Base-by-base conservation (phyloP, 495 filamentous ascomycete species). In the Daldinia bambusicola region DNA sequence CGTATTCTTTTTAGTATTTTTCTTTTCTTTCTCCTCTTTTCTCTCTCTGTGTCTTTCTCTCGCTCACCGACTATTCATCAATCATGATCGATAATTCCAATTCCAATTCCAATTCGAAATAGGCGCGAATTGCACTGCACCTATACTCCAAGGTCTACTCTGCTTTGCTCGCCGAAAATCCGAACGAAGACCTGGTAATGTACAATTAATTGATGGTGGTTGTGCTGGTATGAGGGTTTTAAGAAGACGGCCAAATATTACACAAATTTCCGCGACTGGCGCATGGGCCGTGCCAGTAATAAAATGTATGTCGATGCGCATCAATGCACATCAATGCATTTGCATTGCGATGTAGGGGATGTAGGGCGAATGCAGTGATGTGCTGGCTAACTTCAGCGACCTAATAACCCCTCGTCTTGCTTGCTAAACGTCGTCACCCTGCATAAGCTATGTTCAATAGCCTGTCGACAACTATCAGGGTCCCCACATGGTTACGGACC, bases 401-500 rank as follows among this genome's bases (percentile, higher is more conserved):
- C 26, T 52, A 53, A 55, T 18, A 20, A 20, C 65, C 61, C 37
- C 56, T 30, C 37, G 56, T 60, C 26, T 26, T 26, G 26, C 26
- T 26, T 3, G 26, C 3, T 26, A 60, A 32, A 45, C 36, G 56
- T 59, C 69, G 69, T 69, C 71, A 74, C 50, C 52, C 16, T 63
- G 71, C 71, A 74, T 74, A 43, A 55, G 52, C 26, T 30, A 31
- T n/a, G 13, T 12, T 66, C 67, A 75, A 77, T 77, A 75, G 75
- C 67, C 60, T 69, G 55, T 74, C 55, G 70, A 63, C 70, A 72
- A 43, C 66, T 61, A 63, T 75, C 56, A 55, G 45, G 10, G n/a
- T 36, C 62, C 38, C 71, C 72, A 67, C 75, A 58, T 56, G 65
- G 57, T 62, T 62, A 69, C 70, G 70, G 70, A 53, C 70, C 70